phyloP scores from a whole-genome alignment of 257 asterid genomes.

The Leonotis leonurus region DNA sequence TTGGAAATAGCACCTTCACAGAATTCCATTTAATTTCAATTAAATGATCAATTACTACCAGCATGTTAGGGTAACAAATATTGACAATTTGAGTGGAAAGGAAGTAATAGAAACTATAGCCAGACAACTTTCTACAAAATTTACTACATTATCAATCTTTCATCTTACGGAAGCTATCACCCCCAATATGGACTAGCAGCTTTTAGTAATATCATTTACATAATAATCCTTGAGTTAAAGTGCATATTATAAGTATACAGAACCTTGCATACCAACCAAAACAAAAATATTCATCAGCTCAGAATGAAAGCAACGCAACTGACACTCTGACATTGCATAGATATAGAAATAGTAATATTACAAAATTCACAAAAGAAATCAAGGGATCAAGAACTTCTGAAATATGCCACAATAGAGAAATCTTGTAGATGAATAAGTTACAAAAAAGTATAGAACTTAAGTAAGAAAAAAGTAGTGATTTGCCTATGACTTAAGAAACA shows the following conservation, averaged over 20 bases:
- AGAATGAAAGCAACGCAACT: not conserved
- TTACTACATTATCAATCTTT: not conserved
- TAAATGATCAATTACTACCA: not conserved
- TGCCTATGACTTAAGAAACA: too few species aligned
- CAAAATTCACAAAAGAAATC: too few species aligned
- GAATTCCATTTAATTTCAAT: not conserved
- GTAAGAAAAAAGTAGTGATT: too few species aligned
- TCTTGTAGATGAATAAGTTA: too few species aligned
- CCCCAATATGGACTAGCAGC: not conserved
- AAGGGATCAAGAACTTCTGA: too few species aligned
- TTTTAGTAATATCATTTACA: not conserved
- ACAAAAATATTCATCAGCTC: not conserved
- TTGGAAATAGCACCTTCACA: not conserved
- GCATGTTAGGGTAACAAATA: not conserved
- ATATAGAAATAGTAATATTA: too few species aligned
- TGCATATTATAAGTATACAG: not conserved
- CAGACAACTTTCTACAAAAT: not conserved
- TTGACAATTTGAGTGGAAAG: not conserved
- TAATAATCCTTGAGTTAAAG: not conserved
- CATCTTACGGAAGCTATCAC: not conserved
- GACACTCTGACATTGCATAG: not conserved
- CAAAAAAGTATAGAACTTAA: too few species aligned
- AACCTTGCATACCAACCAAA: not conserved
- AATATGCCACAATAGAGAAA: too few species aligned
- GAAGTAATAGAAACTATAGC: conserved; percentile 9